These are phyloP conservation scores for Sophora flavescens DNA, from an alignment of 306 rosid species.

Conservation along the genomic window DNA sequence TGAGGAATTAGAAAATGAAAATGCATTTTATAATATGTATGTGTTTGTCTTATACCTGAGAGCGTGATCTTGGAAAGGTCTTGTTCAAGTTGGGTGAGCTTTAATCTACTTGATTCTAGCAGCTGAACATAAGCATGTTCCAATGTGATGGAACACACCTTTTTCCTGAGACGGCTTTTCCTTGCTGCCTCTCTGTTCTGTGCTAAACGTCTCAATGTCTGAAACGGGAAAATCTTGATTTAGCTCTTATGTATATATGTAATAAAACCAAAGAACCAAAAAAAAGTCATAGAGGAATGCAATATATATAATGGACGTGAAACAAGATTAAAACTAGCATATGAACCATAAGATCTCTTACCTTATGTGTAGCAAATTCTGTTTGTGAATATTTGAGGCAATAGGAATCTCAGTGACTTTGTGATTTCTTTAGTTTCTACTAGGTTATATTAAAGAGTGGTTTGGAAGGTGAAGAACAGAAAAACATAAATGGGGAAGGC, in stretches of 20 bases:
- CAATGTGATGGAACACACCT: constrained; percentile 60
- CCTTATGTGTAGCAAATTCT: too few relatives aligned
- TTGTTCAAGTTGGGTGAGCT: constrained; percentile 86
- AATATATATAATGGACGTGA: too few relatives aligned
- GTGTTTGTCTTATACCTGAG: constrained; percentile 57
- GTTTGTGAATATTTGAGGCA: constrained; percentile 12
- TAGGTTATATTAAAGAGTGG: constrained; percentile 12
- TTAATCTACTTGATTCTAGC: constrained; percentile 82
- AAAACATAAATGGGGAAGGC: constrained; percentile 92
- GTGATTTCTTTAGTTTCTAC: constrained; percentile 7
- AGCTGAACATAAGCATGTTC: constrained; percentile 93
- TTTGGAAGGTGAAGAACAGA: constrained; percentile 17
- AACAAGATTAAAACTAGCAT: too few relatives aligned
- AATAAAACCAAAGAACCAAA: constrained; percentile 28
- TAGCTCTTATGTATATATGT: not conserved
- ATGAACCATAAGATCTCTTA: too few relatives aligned
- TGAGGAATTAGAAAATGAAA: not conserved
- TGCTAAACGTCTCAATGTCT: constrained; percentile 94
- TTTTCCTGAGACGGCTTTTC: constrained; percentile 94
- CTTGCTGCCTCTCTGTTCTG: constrained; percentile 98
- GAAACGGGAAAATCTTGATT: constrained; percentile 33
- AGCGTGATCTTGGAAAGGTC: constrained; percentile 90
- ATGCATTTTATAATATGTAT: not conserved
- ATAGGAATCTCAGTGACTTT: not conserved
- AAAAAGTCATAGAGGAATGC: constrained; percentile 31